These are phyloP conservation scores for Candida pseudoviswanathii DNA, from an alignment of 1,139 yeast genomes.

Conservation along the genomic window DNA sequence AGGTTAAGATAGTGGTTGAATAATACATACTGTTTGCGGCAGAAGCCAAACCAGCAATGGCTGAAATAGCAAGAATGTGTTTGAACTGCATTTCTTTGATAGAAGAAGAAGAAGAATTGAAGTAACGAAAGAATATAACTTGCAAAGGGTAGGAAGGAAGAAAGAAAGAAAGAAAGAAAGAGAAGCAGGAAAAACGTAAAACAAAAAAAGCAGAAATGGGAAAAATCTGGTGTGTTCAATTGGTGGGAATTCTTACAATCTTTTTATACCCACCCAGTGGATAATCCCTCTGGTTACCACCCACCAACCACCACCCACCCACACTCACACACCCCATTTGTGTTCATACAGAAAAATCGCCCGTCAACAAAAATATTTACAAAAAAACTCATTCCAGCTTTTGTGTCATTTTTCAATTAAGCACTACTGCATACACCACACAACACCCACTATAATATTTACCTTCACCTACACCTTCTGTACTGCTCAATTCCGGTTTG, in stretches of 20 bases:
- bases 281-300: neutral
- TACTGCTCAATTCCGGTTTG: neutral
- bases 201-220: neutral
- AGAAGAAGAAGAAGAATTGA: slow-evolving; percentile 4
- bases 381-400: neutral
- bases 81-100: slow-evolving; percentile 51
- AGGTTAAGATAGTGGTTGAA: neutral
- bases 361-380: neutral
- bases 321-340: too few species aligned
- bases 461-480: neutral
- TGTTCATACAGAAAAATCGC: too few species aligned
- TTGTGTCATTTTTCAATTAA: neutral
- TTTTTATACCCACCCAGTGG: neutral
- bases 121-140: slow-evolving; percentile 3
- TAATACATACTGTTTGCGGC: slow-evolving; percentile 53
- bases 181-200: slow-evolving; percentile 2
- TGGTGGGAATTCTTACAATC: neutral
- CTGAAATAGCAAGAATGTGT: slow-evolving; percentile 47
- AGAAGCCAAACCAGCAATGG: slow-evolving; percentile 46
- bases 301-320: too few species aligned
- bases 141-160: slow-evolving; percentile 1
- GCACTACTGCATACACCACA: neutral
- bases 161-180: slow-evolving; percentile 2
- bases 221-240: neutral
- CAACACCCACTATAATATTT: neutral